These are phyloP conservation scores for Mucor sp. DNA, from an alignment of 371 early-diverging fungal species.

Conservation along the genomic window DNA sequence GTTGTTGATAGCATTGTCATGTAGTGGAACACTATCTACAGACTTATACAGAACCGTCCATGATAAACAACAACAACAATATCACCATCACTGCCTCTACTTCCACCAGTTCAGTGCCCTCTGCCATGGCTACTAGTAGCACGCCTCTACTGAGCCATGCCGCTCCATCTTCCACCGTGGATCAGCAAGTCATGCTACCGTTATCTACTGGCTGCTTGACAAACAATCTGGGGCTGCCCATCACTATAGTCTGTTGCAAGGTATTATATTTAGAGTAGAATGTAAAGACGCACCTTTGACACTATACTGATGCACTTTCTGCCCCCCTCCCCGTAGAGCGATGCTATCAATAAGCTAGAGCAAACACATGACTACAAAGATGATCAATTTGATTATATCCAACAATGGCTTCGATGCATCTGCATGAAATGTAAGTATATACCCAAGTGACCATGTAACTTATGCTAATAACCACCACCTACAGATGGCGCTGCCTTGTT, in stretches of 20 bases:
- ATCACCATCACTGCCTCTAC: constrained; percentile 24
- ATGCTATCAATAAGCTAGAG: constrained; percentile 71
- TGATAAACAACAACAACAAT: neutral
- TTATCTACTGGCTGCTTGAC: constrained; percentile 75
- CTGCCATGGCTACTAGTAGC: constrained; percentile 1
- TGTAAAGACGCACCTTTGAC: neutral
- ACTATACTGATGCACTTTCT: neutral
- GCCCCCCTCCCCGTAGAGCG: too few relatives aligned
- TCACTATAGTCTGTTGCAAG: constrained; percentile 87
- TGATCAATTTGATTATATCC: constrained; percentile 90
- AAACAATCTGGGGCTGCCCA: constrained; percentile 82
- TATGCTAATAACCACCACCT: too few relatives aligned
- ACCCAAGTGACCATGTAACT: too few relatives aligned
- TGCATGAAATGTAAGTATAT: constrained; percentile 76
- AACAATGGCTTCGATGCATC: constrained; percentile 88
- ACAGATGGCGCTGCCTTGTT: constrained; percentile 91
- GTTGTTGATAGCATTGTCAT: neutral
- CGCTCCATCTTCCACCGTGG: constrained; percentile 11
- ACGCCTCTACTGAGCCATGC: neutral
- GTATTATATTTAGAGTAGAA: too few relatives aligned
- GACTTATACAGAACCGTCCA: constrained; percentile 48
- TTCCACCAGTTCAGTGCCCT: constrained; percentile 22
- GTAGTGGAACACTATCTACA: constrained; percentile 58
- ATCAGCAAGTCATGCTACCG: constrained; percentile 61
- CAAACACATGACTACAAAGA: constrained; percentile 81